Evolutionary conservation across 768 basidiomycete genomes (phyloP), one percentile per base, ranked within the genome.

Genomic region (Boletellus emodensis): DNA sequence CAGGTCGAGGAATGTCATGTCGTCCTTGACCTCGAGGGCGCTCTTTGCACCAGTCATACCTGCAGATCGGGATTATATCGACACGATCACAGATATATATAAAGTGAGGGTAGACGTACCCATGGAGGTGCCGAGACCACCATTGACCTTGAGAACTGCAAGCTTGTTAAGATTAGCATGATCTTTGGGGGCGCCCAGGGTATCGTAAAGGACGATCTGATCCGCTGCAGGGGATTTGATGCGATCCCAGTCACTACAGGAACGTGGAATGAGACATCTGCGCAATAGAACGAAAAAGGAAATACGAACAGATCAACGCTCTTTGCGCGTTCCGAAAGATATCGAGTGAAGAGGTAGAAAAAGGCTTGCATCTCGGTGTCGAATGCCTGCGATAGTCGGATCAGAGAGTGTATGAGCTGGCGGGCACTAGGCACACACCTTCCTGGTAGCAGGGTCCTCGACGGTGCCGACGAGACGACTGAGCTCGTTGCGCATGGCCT

Each of bases 401-500:
- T 66, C 51, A 54, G 55, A 36, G 49, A 44, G 52, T 37, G 52
- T n/a, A 40, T 40, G 41, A 15, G 35, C 50, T 22, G 22, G 47
- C 14, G 48, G 13, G 39, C 14, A 24, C 17, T 24, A 38, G 38
- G 18, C 35, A 61, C 55, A 47, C 49, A 91, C 94, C 85, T 87
- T 91, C 75, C 88, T 90, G 49, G 87, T 86, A 36, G 76, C 67
- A 28, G 82, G 78, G 57, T 97, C 90, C 56, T 82, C 76, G 65
- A 95, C 89, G 54, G 85, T 86, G 66, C 79, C 75, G 64, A 97
- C 92, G 79, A 99, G 89, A 65, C 83, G 83, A 70, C 87, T 87
- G 73, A 99, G 87, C 76, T 98, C 96, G 68, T 97, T 96, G 76
- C 93, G 85, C 95, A 97, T 97, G 49, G 93, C 79, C 76, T 96